Percentiles rank a stretch among this genome's conserved stretches.
Conservation (phyloP, 202 grass and related monocot species). For the Panicum hallii region DNA sequence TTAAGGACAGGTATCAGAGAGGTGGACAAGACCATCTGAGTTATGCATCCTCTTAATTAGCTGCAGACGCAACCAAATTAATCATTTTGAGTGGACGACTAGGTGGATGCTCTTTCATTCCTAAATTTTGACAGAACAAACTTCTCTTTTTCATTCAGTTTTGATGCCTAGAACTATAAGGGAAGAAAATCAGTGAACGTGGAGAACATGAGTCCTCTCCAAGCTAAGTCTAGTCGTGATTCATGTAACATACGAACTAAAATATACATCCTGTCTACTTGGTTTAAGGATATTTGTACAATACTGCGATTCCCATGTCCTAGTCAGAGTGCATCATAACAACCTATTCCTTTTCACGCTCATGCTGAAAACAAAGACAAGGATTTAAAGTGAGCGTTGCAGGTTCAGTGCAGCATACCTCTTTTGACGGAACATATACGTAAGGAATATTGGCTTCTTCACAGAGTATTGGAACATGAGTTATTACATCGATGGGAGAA, state of each 20-base stretch:
- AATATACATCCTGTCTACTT: background rate
- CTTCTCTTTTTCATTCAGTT: background rate
- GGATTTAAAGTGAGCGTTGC: slow-evolving; percentile 9
- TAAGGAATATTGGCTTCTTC: slow-evolving; percentile 85
- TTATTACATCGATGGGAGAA: slow-evolving; percentile 93
- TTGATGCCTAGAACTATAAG: background rate
- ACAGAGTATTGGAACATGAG: slow-evolving; percentile 74
- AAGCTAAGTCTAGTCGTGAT: background rate
- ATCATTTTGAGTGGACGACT: background rate
- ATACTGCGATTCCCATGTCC: background rate
- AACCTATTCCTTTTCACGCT: background rate
- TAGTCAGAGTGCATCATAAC: slow-evolving; percentile 11
- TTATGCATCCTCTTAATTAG: background rate
- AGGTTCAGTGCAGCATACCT: slow-evolving; percentile 57
- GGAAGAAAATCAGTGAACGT: background rate
- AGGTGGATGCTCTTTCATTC: background rate
- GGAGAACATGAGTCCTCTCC: background rate
- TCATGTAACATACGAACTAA: background rate
- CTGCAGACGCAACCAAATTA: background rate
- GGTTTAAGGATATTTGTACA: background rate
- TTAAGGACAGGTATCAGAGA: background rate
- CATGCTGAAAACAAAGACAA: slow-evolving; percentile 15
- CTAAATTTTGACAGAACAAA: background rate
- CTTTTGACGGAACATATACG: slow-evolving; percentile 84
- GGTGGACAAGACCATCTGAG: background rate